phyloP scores from a whole-genome alignment of 768 basidiomycete species.

The Rhodosporidiobolus odoratus region DNA sequence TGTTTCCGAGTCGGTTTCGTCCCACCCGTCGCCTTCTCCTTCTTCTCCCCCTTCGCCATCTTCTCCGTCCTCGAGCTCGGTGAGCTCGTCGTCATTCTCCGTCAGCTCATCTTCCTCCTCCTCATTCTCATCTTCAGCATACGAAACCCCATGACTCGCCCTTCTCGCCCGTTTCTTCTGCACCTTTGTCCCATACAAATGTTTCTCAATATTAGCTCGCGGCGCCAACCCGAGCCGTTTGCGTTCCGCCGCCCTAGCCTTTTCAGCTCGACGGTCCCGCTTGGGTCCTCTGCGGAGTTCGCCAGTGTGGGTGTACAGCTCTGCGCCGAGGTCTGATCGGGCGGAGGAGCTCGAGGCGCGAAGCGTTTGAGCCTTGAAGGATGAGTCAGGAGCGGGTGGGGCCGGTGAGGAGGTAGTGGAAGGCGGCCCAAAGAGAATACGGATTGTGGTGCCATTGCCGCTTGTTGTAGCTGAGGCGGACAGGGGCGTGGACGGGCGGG shows the following conservation, averaged over 20 bases:
- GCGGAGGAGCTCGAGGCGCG: not conserved
- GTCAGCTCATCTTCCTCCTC: not conserved
- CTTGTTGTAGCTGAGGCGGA: constrained; percentile 3
- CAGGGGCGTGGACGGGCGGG: constrained; percentile 16
- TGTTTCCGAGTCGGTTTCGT: not conserved
- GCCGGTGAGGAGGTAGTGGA: not conserved
- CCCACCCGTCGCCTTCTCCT: not conserved
- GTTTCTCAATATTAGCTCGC: constrained; percentile 2
- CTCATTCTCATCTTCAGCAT: not conserved
- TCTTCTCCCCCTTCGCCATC: not conserved
- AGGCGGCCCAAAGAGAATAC: constrained; percentile 24
- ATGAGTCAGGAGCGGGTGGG: not conserved
- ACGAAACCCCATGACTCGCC: not conserved
- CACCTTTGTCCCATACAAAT: not conserved
- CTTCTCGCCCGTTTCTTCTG: not conserved
- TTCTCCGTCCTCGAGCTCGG: not conserved
- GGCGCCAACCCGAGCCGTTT: constrained; percentile 1
- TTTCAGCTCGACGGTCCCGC: constrained; percentile 17
- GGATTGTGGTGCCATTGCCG: constrained; percentile 13
- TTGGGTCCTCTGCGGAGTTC: constrained; percentile 17
- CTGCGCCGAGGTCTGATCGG: not conserved
- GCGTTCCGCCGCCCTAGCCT: constrained; percentile 7
- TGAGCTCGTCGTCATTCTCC: not conserved
- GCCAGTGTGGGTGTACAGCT: not conserved
- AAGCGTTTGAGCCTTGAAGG: not conserved